These are phyloP conservation scores for Leccinum holopus DNA, from an alignment of 1,284 basidiomycete genomes.

Conservation along the genomic window DNA sequence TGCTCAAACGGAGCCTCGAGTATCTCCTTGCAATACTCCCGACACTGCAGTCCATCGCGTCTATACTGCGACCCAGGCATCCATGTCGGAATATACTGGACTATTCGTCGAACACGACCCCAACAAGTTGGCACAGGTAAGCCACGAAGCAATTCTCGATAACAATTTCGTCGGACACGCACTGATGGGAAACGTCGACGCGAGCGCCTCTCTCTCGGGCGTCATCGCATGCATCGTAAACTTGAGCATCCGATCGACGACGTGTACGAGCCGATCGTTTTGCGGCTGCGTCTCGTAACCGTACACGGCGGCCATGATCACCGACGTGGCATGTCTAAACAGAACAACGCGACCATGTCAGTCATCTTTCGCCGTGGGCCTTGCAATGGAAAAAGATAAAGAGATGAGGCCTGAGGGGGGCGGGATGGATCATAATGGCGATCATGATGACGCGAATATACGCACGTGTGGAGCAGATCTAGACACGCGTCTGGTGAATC, in stretches of 20 bases:
- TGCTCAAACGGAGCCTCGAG: conserved; percentile 8
- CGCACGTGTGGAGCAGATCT: conserved; percentile 1
- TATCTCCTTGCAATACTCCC: conserved; percentile 8
- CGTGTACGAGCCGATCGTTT: conserved; percentile 3
- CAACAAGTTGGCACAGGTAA: neutral
- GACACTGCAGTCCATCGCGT: neutral
- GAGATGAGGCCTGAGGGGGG: neutral
- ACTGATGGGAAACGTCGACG: conserved; percentile 6
- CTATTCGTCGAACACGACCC: neutral
- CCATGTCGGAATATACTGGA: conserved; percentile 11
- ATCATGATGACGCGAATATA: neutral
- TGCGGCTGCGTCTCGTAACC: neutral
- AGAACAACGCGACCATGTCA: neutral
- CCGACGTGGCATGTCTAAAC: conserved; percentile 1
- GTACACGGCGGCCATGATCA: conserved; percentile 5
- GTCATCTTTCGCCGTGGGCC: neutral
- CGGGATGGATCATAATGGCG: neutral
- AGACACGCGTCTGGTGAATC: conserved; percentile 1
- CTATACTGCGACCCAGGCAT: conserved; percentile 5
- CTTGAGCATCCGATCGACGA: neutral
- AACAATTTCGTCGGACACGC: neutral
- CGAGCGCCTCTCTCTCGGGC: conserved; percentile 4
- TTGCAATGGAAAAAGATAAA: too few relatives aligned
- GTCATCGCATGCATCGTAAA: conserved; percentile 7
- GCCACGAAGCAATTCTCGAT: neutral